Evolutionary conservation across 2,329 filamentous ascomycete genomes (phyloP), one percentile per base, ranked within the genome.

Genomic region (Leptographium lundbergii): DNA sequence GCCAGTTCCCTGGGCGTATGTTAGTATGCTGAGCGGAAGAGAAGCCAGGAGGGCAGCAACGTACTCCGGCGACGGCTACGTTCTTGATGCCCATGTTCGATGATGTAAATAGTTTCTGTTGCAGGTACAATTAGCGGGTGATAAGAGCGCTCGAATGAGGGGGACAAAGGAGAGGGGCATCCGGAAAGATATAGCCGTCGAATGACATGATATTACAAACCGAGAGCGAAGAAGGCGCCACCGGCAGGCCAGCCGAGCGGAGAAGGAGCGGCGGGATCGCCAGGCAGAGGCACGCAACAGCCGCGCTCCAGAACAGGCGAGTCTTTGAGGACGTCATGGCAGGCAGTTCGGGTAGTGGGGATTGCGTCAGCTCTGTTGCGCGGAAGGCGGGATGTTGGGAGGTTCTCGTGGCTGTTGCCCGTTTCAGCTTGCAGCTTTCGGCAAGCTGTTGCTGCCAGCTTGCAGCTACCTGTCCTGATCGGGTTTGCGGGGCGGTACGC

Each of bases 61-160:
- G 59, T 67, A 72, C 71, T n/a, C 71, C 71, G 27, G 71, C 66
- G 47, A 73, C 66, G 6, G 67, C 67, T 13, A 73, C 69, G 45
- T 67, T 70, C 59, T 68, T 67, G 59, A 72, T 69, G 3, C 69
- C 60, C 66, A 68, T 68, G 36, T 9, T 62, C 48, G 52, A 27
- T 22, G 56, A 48, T 6, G 34, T 19, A 32, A 60, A 57, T 7
- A 54, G 17, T 25, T 52, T 57, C 57, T 62, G n/a, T 19, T 42
- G 19, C 19, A 42, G 39, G 17, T 19, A n/a, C 17, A 22, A 13
- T 34, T 36, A 36, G 27, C 4, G 6, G 19, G 1, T 36, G 7
- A n/a, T 36, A 4, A 17, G 29, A 17, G 22, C 19, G 48, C 4
- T 17, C 5, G 17, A 51, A 17, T 27, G 48, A 51, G 53, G 53